Base-by-base conservation (phyloP, 2,329 filamentous ascomycete species). In the Pseudopyricularia javanii region DNA sequence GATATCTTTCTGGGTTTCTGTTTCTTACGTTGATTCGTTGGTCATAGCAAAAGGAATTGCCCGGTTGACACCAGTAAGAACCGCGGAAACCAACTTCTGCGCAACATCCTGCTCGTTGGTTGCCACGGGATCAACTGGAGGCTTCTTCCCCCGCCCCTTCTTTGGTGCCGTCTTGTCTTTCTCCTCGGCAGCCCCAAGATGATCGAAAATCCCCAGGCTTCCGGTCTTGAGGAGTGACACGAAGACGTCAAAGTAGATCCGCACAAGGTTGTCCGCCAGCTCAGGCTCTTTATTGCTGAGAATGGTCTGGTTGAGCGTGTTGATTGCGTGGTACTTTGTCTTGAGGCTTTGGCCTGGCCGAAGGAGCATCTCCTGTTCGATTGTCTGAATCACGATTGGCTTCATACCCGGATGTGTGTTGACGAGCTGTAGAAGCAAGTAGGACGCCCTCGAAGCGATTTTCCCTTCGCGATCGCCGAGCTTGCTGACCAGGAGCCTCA, bases 281-380 rank as follows among this genome's bases (percentile, higher is more conserved):
- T 81, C 76, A 37, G 90, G 85, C 63, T 97, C 91, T 61, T 86
- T 93, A 53, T 72, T 79, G 66, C 88, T 95, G 50, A 98, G 70
- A 50, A 97, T 91, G 0, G 91, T 97, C 70, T 98, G 94, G 66
- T 98, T 98, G 50, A 98, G 75, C 0, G 93, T 97, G 65, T 96
- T 96, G 66, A 95, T 84, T 33, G 89, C 91, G 67, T 95, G 96
- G 70, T 98, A 98, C 64, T 88, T 94, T 40, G 91, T 88, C 60
- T 94, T 87, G 34, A 85, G 75, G 62, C 82, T 91, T 67, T 97
- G 93, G 11, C 88, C 87, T 0, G 91, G 88, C 51, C 89, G 82
- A 64, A 96, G 86, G 22, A 98, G 72, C 48, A 95, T 79, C 60
- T 97, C 91, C 53, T 86, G 83, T 67, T 98, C 91, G 45, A 98